These are phyloP conservation scores for Irineochytrium annulatum DNA, from an alignment of 192 early-diverging fungal species.

Conservation along the genomic window DNA sequence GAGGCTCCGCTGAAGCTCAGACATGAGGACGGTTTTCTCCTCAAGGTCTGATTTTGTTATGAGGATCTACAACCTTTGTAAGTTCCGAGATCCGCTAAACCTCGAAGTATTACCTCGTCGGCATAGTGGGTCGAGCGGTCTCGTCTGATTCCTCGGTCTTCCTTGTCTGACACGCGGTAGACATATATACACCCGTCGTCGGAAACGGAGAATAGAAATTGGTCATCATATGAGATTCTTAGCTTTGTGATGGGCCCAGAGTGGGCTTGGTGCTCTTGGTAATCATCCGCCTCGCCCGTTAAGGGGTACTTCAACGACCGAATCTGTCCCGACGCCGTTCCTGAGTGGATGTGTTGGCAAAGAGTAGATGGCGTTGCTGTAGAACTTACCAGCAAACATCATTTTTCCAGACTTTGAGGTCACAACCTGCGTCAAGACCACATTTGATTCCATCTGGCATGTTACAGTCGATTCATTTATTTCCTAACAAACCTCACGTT, in stretches of 20 bases:
- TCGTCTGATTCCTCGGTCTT: conserved; percentile 28
- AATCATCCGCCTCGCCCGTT: conserved; percentile 37
- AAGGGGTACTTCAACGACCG: conserved; percentile 50
- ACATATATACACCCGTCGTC: conserved; percentile 51
- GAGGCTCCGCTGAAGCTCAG: conserved; percentile 44
- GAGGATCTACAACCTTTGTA: conserved; percentile 34
- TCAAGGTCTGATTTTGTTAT: conserved; percentile 58
- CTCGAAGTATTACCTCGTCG: conserved; percentile 50
- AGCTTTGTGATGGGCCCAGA: conserved; percentile 38
- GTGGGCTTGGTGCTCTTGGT: conserved; percentile 53
- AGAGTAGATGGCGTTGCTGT: conserved; percentile 1
- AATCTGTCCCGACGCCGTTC: conserved; percentile 40
- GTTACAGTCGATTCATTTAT: conserved; percentile 51
- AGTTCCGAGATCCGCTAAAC: neutral
- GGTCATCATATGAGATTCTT: conserved; percentile 44
- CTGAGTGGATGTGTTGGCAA: conserved; percentile 16
- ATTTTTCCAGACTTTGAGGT: conserved; percentile 49
- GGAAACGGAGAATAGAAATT: conserved; percentile 41
- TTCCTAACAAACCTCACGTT: conserved; percentile 27
- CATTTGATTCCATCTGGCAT: conserved; percentile 39
- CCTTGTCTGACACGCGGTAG: conserved; percentile 44
- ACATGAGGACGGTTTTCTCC: conserved; percentile 46
- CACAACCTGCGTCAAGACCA: conserved; percentile 46
- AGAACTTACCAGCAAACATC: conserved; percentile 51
- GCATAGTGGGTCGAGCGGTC: conserved; percentile 25